A percentile compares a stretch with the other conserved stretches of the same genome.
phyloP scores from a whole-genome alignment of 352 stramenopile genomes.

The Phytophthora crassamura region DNA sequence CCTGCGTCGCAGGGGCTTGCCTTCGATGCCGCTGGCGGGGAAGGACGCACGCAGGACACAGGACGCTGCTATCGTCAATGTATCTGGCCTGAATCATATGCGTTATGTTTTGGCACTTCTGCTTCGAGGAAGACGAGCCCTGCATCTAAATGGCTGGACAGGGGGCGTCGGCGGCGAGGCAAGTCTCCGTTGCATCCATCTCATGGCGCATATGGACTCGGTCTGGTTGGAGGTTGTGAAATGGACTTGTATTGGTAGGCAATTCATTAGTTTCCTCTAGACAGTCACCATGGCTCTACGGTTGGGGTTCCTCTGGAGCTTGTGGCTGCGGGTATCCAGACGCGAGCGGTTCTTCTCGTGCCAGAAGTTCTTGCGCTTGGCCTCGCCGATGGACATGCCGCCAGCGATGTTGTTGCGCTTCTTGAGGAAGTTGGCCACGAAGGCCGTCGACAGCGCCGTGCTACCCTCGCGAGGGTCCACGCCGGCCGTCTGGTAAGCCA shows the following conservation, averaged over 20 bases:
- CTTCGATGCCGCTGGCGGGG: no score
- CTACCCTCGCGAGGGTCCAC: constrained; percentile 64
- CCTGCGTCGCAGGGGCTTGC: no score
- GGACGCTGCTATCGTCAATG: constrained; percentile 9
- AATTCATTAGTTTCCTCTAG: constrained; percentile 48
- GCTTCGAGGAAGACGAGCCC: constrained; percentile 26
- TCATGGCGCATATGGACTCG: constrained; percentile 16
- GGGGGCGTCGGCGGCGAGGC: neutral
- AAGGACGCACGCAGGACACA: no score
- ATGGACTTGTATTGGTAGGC: constrained; percentile 18
- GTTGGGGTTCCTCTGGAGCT: constrained; percentile 87
- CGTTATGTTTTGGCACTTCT: constrained; percentile 29
- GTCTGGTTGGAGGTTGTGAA: constrained; percentile 1
- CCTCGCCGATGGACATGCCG: constrained; percentile 76
- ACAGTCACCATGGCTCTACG: constrained; percentile 78
- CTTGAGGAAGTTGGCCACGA: constrained; percentile 82
- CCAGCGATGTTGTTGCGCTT: constrained; percentile 86
- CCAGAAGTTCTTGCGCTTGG: constrained; percentile 71
- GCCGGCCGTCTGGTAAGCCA: constrained; percentile 77
- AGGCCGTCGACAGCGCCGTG: constrained; percentile 77
- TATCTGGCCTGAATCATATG: constrained; percentile 10
- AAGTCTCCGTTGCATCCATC: neutral
- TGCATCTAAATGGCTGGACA: constrained; percentile 23
- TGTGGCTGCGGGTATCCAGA: constrained; percentile 84
- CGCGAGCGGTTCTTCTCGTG: constrained; percentile 84